A percentile compares a stretch with the other conserved stretches of the same genome.
Conservation (phyloP, 257 asterid species). For the Solanum rostratum region DNA sequence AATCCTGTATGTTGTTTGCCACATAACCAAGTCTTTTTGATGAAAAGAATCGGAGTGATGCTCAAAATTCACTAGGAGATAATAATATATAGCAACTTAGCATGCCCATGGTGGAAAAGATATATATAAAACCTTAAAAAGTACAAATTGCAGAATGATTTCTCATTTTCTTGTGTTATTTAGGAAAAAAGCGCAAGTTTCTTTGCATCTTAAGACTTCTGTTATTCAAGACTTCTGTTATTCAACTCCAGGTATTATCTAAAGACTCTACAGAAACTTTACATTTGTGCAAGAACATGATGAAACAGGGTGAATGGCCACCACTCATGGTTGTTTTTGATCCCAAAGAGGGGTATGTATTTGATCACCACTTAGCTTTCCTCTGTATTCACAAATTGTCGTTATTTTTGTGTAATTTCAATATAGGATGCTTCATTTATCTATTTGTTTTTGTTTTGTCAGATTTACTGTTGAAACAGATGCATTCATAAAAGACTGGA, state of each 20-base stretch:
- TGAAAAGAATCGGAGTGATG: background rate
- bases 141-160: background rate
- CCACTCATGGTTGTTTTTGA: conserved; percentile 84
- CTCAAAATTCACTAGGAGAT: background rate
- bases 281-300: conserved; percentile 68
- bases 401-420: background rate
- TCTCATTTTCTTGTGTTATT: background rate
- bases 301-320: conserved; percentile 87
- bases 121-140: background rate
- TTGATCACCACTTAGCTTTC: background rate
- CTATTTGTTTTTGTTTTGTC: conserved; percentile 3
- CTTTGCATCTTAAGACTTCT: background rate
- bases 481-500: conserved; percentile 55
- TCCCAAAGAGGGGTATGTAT: conserved; percentile 67
- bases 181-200: background rate
- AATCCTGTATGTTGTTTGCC: background rate
- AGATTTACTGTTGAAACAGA: conserved; percentile 95
- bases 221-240: background rate
- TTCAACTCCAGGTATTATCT: conserved; percentile 31
- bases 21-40: background rate
- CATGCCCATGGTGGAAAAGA: background rate
- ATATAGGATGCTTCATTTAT: background rate
- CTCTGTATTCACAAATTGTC: background rate
- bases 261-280: conserved; percentile 66
- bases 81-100: background rate